A percentile compares a stretch with the other conserved stretches of the same genome.
Conservation (phyloP, 306 rosid species). For the Trifolium repens region DNA sequence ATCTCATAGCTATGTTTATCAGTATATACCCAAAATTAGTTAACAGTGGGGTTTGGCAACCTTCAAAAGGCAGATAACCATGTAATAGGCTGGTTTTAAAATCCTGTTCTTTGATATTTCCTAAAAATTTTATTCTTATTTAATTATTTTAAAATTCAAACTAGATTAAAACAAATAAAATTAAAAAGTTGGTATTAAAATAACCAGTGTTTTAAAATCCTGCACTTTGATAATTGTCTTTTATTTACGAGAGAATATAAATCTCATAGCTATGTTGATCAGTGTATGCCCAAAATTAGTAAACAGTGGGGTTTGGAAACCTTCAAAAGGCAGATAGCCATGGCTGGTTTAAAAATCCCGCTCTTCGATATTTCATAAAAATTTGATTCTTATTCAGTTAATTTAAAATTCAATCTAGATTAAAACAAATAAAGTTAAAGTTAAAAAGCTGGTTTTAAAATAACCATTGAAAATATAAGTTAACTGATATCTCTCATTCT, state of each 20-base stretch:
- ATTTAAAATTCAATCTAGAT: background rate
- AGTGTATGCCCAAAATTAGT: slow-evolving; percentile 7
- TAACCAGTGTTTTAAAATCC: no score
- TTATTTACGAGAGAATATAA: background rate
- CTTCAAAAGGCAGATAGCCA: background rate
- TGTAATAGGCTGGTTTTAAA: background rate
- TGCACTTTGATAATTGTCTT: background rate
- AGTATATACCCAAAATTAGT: slow-evolving; percentile 4
- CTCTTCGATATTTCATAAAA: background rate
- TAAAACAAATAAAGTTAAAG: background rate
- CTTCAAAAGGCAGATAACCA: background rate
- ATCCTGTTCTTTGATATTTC: background rate
- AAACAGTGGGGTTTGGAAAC: background rate
- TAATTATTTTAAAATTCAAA: background rate
- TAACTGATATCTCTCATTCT: background rate
- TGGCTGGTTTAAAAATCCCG: background rate
- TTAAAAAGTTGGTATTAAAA: background rate
- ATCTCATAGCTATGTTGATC: background rate
- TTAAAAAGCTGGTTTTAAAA: background rate
- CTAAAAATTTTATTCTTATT: background rate
- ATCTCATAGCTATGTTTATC: background rate
- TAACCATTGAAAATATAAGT: background rate
- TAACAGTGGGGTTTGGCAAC: background rate
- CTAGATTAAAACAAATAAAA: background rate
- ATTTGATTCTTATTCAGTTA: background rate